Evolutionary conservation across 73 alveolate species (phyloP), one percentile per base, ranked within the genome.

Genomic region (Paramecium octaurelia): DNA sequence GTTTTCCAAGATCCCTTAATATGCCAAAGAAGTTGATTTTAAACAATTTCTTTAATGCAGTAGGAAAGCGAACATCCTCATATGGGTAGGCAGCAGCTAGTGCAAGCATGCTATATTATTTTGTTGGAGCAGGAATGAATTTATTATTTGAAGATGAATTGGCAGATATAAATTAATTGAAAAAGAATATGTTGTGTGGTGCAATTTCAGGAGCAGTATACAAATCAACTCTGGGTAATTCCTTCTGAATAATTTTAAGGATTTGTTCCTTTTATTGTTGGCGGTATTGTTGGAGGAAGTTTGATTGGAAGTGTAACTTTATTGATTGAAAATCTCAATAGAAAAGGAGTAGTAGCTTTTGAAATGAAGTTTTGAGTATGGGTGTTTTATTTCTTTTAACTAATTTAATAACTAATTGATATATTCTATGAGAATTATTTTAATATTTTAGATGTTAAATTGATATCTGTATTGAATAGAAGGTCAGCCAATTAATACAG

Each of bases 1-100:
- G 93, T 21, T 69, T 64, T 24, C 93, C 93, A 4, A 88, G 58
- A n/a, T 43, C 73, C 24, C 44, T 88, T 24, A 69, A 60, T 46
- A 69, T 88, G 87, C 93, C 93, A 24, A 88, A 88, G 42, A 88
- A 88, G 60, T 42, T 88, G 23, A 35, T 88, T 21, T 48, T 88
- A 36, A 88, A 88, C 60, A 88, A 88, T 60, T 88, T 88, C 80
- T 88, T 88, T 76, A 88, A 88, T 70, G 38, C 89, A 23, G 86
- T 88, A 20, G 93, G 91, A 23, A 88, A 88, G 40, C 76, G 86
- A 27, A 54, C 86, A 70, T 88, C 93, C 6, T 20, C 93, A 42
- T 88, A 58, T 46, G 93, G 93, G 4, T 43, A 88, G 75, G 86
- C 86, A 80, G 93, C 93, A 24, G 93, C 93, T 18, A 60, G 84